phyloP scores from a whole-genome alignment of 1,284 basidiomycete genomes.

The Ganoderma multipileum region DNA sequence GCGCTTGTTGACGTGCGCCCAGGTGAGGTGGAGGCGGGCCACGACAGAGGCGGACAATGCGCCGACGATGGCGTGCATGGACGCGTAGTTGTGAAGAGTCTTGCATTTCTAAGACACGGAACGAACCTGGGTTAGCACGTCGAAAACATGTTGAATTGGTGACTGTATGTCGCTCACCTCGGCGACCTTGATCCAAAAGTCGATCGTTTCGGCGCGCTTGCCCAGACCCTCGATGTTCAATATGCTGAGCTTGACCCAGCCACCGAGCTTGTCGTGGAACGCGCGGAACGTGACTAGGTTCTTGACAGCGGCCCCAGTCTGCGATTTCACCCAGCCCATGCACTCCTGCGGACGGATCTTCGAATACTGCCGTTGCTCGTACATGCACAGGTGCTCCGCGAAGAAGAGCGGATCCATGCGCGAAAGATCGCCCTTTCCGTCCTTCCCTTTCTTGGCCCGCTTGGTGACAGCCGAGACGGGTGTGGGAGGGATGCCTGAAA shows the following conservation, averaged over 20 bases:
- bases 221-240: constrained; percentile 56
- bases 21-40: constrained; percentile 65
- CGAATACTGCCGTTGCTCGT: constrained; percentile 63
- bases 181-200: constrained; percentile 79
- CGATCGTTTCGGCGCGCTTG: constrained; percentile 64
- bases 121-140: constrained; percentile 13
- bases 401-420: constrained; percentile 60
- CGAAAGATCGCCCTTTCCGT: constrained; percentile 58
- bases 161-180: constrained; percentile 53
- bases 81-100: constrained; percentile 67
- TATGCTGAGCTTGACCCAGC: constrained; percentile 72
- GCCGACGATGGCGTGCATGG: constrained; percentile 70
- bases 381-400: constrained; percentile 68
- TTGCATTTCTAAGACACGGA: constrained; percentile 62
- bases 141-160: not conserved
- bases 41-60: constrained; percentile 67
- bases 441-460: constrained; percentile 48
- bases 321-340: constrained; percentile 56
- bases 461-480: constrained; percentile 31
- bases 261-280: constrained; percentile 64
- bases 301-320: constrained; percentile 46
- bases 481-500: constrained; percentile 34
- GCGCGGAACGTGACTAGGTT: constrained; percentile 63
- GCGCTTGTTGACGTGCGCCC: constrained; percentile 65
- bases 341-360: constrained; percentile 69